Conservation (phyloP, 2,329 filamentous ascomycete genomes). For the Hypoxylon sp. region DNA sequence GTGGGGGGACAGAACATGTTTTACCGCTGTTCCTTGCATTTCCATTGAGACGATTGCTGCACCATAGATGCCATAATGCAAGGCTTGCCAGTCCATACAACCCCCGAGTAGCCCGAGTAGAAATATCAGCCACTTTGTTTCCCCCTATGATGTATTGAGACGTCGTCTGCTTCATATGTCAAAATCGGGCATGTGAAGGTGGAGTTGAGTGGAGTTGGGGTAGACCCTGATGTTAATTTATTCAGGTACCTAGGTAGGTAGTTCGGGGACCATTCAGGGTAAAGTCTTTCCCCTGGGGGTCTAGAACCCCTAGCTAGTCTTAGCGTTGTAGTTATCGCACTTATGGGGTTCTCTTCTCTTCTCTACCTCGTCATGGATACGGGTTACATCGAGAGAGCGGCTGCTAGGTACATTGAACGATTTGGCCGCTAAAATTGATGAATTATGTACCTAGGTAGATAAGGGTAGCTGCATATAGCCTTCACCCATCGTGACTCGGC, state of each 20-base stretch:
- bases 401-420: too few species aligned
- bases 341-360: too few species aligned
- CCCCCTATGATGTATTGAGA: constrained; percentile 39
- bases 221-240: constrained; percentile 23
- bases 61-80: constrained; percentile 33
- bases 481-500: neutral
- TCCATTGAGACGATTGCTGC: constrained; percentile 33
- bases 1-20: neutral
- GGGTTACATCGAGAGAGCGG: too few species aligned
- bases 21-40: constrained; percentile 18
- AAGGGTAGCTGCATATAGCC: too few species aligned
- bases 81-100: constrained; percentile 18
- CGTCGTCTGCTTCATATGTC: constrained; percentile 44
- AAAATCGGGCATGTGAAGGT: constrained; percentile 39
- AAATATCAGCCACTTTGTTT: constrained; percentile 27
- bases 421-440: too few species aligned
- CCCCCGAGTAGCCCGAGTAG: neutral
- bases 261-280: neutral
- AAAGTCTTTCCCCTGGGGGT: neutral
- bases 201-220: constrained; percentile 32
- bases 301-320: neutral
- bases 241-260: constrained; percentile 4
- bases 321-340: neutral
- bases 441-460: too few species aligned
- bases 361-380: too few species aligned